Base-by-base conservation (phyloP, 2,329 filamentous ascomycete species). In the Orbilia blumenaviensis region DNA sequence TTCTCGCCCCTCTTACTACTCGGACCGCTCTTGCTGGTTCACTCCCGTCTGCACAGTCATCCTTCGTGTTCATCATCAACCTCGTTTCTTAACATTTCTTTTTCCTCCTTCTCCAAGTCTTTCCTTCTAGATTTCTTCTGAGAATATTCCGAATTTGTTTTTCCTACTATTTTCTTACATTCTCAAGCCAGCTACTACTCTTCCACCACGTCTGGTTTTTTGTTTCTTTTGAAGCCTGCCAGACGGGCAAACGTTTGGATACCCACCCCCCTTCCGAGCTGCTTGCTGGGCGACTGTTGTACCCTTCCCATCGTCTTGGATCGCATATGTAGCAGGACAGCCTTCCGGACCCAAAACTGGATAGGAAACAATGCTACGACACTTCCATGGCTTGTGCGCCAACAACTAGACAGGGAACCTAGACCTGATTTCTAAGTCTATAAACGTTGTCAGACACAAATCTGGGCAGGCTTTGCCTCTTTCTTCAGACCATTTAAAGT, bases 11-110 rank as follows among this genome's bases (percentile, higher is more conserved):
- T 73, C 72, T 66, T 67, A 62, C 50, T 66, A n/a, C 38, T 58
- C 60, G 41, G 42, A 36, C n/a, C 44, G 50, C 23, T 52, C 64
- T 60, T 66, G 25, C 56, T 29, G 44, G 44, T 54, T 42, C 34
- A 61, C 38, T 74, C 60, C 64, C 63, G 66, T 63, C 68, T 66
- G 48, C 36, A 68, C 75, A 78, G 78, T 74, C 66, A 62, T 44
- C 60, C 62, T 75, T 46, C 80, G 77, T 77, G 80, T 21, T 66
- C 60, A 68, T 25, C 42, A 36, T 66, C 48, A 21, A 34, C 58
- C 48, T 54, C 52, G 29, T 63, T n/a, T 66, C 74, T 56, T 29
- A 50, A 42, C 42, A 18, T 32, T 54, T 54, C 32, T 66, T 66
- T 42, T 66, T 62, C 64, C 48, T 72, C 23, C 27, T 56, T 50